Percentiles rank a stretch among this genome's conserved stretches.
phyloP scores from a whole-genome alignment of 148 eudicot genomes.

The Rhododendron henanense region DNA sequence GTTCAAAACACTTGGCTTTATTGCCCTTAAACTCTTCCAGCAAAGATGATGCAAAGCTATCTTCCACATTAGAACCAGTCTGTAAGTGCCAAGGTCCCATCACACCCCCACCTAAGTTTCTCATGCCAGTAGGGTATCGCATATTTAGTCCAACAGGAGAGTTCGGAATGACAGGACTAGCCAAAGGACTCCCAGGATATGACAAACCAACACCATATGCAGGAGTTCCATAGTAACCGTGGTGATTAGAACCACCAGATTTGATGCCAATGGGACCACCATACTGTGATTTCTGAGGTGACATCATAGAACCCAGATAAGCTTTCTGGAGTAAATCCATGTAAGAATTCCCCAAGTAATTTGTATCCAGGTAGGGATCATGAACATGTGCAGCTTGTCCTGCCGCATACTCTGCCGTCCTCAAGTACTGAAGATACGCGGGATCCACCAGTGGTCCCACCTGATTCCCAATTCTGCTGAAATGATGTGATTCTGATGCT shows the following conservation, averaged over 20 bases:
- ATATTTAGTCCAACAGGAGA: constrained; percentile 63
- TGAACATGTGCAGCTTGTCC: constrained; percentile 55
- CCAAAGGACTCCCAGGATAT: constrained; percentile 72
- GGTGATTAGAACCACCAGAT: constrained; percentile 43
- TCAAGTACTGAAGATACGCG: constrained; percentile 57
- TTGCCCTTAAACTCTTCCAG: constrained; percentile 79
- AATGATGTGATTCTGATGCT: constrained; percentile 48
- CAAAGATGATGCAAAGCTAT: constrained; percentile 57
- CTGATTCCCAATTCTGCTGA: constrained; percentile 44
- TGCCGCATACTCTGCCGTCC: constrained; percentile 56
- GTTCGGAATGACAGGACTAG: constrained; percentile 56
- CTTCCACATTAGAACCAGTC: constrained; percentile 48
- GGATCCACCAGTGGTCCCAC: constrained; percentile 55
- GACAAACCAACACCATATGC: constrained; percentile 58
- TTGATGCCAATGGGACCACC: constrained; percentile 46
- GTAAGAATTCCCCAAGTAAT: constrained; percentile 44
- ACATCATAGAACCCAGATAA: constrained; percentile 58
- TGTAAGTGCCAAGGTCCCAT: constrained; percentile 71
- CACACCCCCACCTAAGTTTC: constrained; percentile 53
- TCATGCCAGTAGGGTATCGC: constrained; percentile 64
- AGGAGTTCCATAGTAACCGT: constrained; percentile 61
- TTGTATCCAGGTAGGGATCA: constrained; percentile 53
- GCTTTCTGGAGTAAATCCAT: constrained; percentile 80
- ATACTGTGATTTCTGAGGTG: constrained; percentile 69
- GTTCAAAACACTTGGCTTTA: constrained; percentile 74